Evolutionary conservation across 306 rosid species (phyloP).

Genomic region (Erythrophleum fordii): DNA sequence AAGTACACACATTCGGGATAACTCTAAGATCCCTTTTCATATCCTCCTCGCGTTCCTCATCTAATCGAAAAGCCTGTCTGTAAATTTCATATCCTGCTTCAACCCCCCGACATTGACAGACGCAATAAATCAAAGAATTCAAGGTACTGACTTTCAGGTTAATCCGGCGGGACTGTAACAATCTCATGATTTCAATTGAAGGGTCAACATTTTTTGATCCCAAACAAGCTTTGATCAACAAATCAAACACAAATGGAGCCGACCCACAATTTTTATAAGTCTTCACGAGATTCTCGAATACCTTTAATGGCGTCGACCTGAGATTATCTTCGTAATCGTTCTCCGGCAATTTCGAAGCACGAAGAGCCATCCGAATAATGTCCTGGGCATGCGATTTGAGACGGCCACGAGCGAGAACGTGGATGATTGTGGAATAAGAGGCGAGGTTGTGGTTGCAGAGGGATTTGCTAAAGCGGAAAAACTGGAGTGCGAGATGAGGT

Average conservation of each 20-base stretch:
- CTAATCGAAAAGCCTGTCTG: conserved; percentile 61
- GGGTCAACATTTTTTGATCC: conserved; percentile 59
- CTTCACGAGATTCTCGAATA: conserved; percentile 64
- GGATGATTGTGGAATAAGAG: conserved; percentile 69
- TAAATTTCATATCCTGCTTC: conserved; percentile 57
- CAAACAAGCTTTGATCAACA: conserved; percentile 67
- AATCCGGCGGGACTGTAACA: conserved; percentile 67
- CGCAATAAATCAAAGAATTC: conserved; percentile 63
- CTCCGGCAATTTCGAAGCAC: conserved; percentile 23
- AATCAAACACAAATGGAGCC: conserved; percentile 82
- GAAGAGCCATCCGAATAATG: conserved; percentile 54
- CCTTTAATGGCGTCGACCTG: conserved; percentile 47
- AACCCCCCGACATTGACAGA: conserved; percentile 54
- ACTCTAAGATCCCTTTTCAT: conserved; percentile 47
- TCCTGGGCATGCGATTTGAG: conserved; percentile 60
- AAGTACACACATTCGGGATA: conserved; percentile 68
- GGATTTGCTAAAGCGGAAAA: conserved; percentile 72
- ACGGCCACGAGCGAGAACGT: conserved; percentile 76
- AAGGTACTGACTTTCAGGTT: conserved; percentile 65
- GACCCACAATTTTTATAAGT: conserved; percentile 68
- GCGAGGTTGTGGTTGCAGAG: conserved; percentile 65
- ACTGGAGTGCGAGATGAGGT: conserved; percentile 72
- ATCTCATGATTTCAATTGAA: conserved; percentile 56
- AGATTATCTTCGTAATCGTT: conserved; percentile 14
- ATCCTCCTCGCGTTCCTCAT: conserved; percentile 33